Evolutionary conservation across 2,329 filamentous ascomycete species (phyloP), one percentile per base, ranked within the genome.

Genomic region (Fusarium penzigii): DNA sequence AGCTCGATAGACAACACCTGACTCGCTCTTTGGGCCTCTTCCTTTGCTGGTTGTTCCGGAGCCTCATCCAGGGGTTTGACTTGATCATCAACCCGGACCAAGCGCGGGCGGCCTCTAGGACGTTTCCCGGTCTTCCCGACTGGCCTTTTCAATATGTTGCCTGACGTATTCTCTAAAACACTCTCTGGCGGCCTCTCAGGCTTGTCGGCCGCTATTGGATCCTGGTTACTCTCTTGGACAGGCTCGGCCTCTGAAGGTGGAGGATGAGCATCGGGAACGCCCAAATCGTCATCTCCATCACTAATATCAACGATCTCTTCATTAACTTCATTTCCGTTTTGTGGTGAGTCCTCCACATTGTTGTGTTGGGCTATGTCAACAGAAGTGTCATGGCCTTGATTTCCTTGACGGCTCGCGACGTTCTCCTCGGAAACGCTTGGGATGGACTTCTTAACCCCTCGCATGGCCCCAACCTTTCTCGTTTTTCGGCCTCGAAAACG

Each of bases 61-160:
- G 69, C 56, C 43, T 67, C 68, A 36, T 65, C 65, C 51, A 65
- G 55, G 38, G 67, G 69, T 38, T 68, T 64, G 14, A 56, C 59
- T 49, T 66, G 63, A 41, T 65, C 70, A 29, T 65, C 62, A 13
- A 54, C 59, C 34, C 68, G 63, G 6, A 63, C 62, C 39, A 66
- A 67, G 13, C 61, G 61, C 46, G 65, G 60, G 17, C 58, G 56
- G 1, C 56, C 53, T 43, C 43, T 49, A 11, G 46, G 41, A 34
- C 46, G 63, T 55, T 55, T 45, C 5, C 53, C 43, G 2, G 47
- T 14, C 6, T 46, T 11, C 4, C 46, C 42, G 12, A 38, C 17
- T 6, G 41, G 16, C 1, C 32, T 16, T 42, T 46, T 50, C n/a
- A 43, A 10, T 10, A 10, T 6, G 36, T 53, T 55, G 10, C 36